Evolutionary conservation across 495 filamentous ascomycete genomes (phyloP), one percentile per base, ranked within the genome.

Genomic region (Annulohypoxylon nitens): DNA sequence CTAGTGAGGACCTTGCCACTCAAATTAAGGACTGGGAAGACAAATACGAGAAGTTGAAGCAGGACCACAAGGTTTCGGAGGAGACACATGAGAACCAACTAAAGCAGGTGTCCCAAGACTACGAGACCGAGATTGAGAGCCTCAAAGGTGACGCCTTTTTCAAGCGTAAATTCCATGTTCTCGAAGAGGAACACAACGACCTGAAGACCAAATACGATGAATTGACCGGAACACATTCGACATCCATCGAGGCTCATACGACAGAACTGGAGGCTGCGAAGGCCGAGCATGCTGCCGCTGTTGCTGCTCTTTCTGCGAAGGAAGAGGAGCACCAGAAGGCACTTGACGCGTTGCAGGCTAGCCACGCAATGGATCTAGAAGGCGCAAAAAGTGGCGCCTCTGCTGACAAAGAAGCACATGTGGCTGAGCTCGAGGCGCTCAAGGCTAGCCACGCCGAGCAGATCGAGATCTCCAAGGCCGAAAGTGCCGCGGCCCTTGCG

Each of bases 141-240:
- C 83, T 88, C n/a, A 81, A 82, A 25, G 86, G 85, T 20, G 85
- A 87, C 70, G 85, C 87, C 36, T 85, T 84, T 64, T 85, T 87
- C 74, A 87, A 85, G 75, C 82, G 84, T 58, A 82, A 87, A 67
- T 87, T 85, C 67, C 80, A 87, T 47, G 83, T 83, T 33, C 79
- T 88, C 14, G 82, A 86, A 54, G 76, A 72, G 20, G 82, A 85
- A 73, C 80, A 87, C 65, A 76, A 78, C 18, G 84, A 86, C 58
- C 75, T 85, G 10, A 74, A 68, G 59, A 14, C 71, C 0, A 77
- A 77, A 60, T 74, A 65, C 37, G 75, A 77, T 33, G 75, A 72
- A 25, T 67, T 78, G 54, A 78, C 75, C 41, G 67, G 82, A 61
- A 76, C 83, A 16, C 81, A 86, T 70, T 76, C 79, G 36, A 78